Evolutionary conservation across 768 basidiomycete genomes (phyloP).

Genomic region (Kwoniella sp.): DNA sequence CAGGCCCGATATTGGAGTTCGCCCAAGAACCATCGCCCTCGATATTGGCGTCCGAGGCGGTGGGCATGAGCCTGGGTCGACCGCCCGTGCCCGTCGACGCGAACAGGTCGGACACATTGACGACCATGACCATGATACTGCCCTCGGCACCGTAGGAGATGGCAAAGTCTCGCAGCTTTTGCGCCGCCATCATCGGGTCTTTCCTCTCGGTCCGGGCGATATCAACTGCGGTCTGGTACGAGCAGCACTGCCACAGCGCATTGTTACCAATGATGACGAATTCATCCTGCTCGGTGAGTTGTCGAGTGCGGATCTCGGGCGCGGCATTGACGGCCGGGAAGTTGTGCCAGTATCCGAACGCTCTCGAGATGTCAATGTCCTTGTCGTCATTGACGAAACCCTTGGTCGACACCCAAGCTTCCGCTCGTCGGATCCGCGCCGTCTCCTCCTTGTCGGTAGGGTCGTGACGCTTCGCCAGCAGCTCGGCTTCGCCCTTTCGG

Average conservation of each 20-base stretch:
- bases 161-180: conserved; percentile 92
- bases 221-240: conserved; percentile 92
- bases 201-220: conserved; percentile 72
- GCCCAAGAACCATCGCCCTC: conserved; percentile 38
- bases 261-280: conserved; percentile 93
- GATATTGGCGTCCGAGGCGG: conserved; percentile 51
- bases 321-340: conserved; percentile 85
- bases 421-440: conserved; percentile 77
- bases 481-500: conserved; percentile 62
- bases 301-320: conserved; percentile 68
- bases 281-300: conserved; percentile 79
- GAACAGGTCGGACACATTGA: conserved; percentile 76
- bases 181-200: conserved; percentile 84
- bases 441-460: conserved; percentile 84
- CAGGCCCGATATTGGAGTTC: conserved; percentile 4
- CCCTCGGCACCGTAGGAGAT: conserved; percentile 93
- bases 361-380: conserved; percentile 81
- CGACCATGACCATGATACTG: conserved; percentile 96
- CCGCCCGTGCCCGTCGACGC: conserved; percentile 28
- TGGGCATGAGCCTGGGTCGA: conserved; percentile 48
- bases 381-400: conserved; percentile 88
- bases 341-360: conserved; percentile 87
- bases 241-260: conserved; percentile 88
- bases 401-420: conserved; percentile 88
- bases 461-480: conserved; percentile 76